Evolutionary conservation across 768 basidiomycete genomes (phyloP), one percentile per base, ranked within the genome.

Genomic region (Boletales sp.): DNA sequence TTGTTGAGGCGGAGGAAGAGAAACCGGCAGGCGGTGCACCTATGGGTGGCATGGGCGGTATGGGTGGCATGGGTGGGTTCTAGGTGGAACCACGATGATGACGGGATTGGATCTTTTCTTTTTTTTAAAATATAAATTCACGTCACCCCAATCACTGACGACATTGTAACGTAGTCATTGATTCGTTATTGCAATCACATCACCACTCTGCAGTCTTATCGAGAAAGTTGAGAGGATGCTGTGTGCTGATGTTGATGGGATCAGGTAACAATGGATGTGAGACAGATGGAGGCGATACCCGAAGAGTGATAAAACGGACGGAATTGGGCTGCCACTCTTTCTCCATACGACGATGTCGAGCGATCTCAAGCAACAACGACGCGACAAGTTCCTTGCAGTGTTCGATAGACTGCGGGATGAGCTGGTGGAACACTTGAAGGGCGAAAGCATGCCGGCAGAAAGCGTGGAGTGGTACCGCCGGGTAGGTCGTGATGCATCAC

Each of bases 1-100:
- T 98, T 36, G 94, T 97, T 19, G 93, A 97, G 43, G 90, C 86
- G 13, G 87, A 89, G 56, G 93, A 97, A 64, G 82, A 88, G 56
- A 78, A 87, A 43, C 74, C 83, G 18, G 38, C 38, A 48, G 72
- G 77, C 5, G 73, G 66, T 29, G 67, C 68, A 63, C 79, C 77
- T n/a, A 81, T 81, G 79, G 79, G 78, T 2, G 82, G 81, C 8
- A 84, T 81, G 79, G 79, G 78, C 1, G 82, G 81, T 8, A 84
- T 80, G 77, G 72, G 72, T 15, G 73, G 74, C 21, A 82, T 81
- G 79, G 76, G 75, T 15, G 76, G 76, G 18, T 77, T 76, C 67
- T 75, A 64, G 69, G 54, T 30, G 14, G 8, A 17, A 17, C 18
- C 36, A 34, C 31, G 40, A 34, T 17, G 43, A 42, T 12, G 40